phyloP scores from a whole-genome alignment of 768 basidiomycete species.

The Leccinum boreale region DNA sequence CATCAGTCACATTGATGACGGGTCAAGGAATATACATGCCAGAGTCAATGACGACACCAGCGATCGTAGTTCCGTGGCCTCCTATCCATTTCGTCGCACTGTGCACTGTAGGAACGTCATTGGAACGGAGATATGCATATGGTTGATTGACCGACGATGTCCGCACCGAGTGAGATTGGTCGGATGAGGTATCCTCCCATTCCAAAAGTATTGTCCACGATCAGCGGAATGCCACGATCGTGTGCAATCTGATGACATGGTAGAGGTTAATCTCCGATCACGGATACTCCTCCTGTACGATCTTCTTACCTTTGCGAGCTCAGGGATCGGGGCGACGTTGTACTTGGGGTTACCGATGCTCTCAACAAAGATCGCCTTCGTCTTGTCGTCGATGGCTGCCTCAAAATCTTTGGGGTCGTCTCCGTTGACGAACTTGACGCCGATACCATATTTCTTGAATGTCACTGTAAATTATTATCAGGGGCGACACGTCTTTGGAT shows the following conservation, averaged over 20 bases:
- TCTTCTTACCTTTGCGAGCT: conserved; percentile 45
- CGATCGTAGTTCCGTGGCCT: conserved; percentile 64
- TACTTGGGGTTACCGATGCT: conserved; percentile 62
- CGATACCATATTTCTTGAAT: conserved; percentile 54
- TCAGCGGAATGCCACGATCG: conserved; percentile 53
- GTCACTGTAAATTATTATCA: conserved; percentile 34
- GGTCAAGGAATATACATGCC: conserved; percentile 34
- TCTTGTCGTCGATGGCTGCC: conserved; percentile 56
- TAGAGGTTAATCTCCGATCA: background rate
- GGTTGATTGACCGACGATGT: conserved; percentile 41
- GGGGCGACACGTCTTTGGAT: background rate
- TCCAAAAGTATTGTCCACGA: conserved; percentile 66
- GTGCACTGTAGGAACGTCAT: conserved; percentile 36
- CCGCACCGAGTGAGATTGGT: conserved; percentile 55
- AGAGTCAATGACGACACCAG: conserved; percentile 57
- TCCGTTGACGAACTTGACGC: conserved; percentile 49
- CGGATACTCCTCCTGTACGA: background rate
- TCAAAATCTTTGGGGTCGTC: conserved; percentile 46
- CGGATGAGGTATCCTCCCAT: conserved; percentile 55
- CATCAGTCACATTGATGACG: background rate
- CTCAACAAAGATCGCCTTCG: conserved; percentile 59
- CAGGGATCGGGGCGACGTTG: conserved; percentile 51
- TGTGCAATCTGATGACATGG: conserved; percentile 50
- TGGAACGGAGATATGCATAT: background rate
- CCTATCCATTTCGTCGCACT: conserved; percentile 68